phyloP scores from a whole-genome alignment of 768 basidiomycete genomes.

The Xerocomus spinulosus region DNA sequence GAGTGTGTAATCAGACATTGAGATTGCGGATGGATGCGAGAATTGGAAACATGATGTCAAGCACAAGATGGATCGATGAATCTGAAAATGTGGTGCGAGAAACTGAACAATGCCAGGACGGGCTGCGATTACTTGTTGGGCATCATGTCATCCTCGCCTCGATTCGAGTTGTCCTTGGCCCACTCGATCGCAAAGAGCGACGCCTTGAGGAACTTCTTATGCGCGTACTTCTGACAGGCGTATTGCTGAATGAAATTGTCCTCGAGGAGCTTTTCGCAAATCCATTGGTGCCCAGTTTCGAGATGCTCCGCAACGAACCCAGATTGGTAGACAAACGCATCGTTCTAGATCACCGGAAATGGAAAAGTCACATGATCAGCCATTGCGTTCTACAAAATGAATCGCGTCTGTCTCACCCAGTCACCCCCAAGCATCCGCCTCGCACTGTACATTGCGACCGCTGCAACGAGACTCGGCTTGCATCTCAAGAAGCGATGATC shows the following conservation, averaged over 20 bases:
- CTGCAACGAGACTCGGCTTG: slow-evolving; percentile 91
- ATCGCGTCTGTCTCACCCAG: slow-evolving; percentile 68
- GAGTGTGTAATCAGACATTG: slow-evolving; percentile 37
- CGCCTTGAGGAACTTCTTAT: slow-evolving; percentile 97
- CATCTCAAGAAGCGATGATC: slow-evolving; percentile 90
- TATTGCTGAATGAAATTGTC: slow-evolving; percentile 77
- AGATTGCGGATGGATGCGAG: slow-evolving; percentile 33
- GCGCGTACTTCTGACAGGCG: slow-evolving; percentile 93
- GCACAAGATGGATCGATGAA: slow-evolving; percentile 28
- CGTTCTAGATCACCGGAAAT: slow-evolving; percentile 54
- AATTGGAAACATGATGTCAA: slow-evolving; percentile 35
- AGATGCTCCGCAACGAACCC: slow-evolving; percentile 88
- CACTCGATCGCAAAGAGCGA: slow-evolving; percentile 73
- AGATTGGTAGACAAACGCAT: slow-evolving; percentile 89
- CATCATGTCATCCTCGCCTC: slow-evolving; percentile 30
- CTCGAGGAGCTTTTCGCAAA: slow-evolving; percentile 80
- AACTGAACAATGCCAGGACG: slow-evolving; percentile 14
- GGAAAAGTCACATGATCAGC: slow-evolving; percentile 34
- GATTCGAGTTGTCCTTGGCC: slow-evolving; percentile 51
- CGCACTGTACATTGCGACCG: slow-evolving; percentile 96
- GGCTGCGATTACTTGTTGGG: slow-evolving; percentile 27
- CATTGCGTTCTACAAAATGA: slow-evolving; percentile 3
- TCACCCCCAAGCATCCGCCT: slow-evolving; percentile 90
- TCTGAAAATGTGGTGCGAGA: slow-evolving; percentile 23
- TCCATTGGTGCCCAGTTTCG: slow-evolving; percentile 69